These are phyloP conservation scores for Sarocladium kiliense DNA, from an alignment of 2,329 filamentous ascomycete genomes.

Conservation along the genomic window DNA sequence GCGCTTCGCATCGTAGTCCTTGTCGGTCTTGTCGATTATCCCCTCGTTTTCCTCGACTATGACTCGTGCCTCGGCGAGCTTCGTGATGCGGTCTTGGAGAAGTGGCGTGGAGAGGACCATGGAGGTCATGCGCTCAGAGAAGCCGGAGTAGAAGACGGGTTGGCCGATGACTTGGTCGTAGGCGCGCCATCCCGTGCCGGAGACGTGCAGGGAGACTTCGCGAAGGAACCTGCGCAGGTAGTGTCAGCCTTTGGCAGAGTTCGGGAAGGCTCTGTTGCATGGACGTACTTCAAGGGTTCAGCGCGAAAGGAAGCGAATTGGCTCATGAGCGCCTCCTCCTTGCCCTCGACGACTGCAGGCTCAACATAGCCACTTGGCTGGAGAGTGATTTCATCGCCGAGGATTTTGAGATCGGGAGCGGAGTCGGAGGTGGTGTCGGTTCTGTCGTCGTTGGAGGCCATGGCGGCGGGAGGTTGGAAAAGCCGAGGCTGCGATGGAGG, in stretches of 20 bases:
- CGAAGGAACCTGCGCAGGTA: conserved; percentile 68
- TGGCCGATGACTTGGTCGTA: conserved; percentile 90
- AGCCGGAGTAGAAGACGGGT: conserved; percentile 88
- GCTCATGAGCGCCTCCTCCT: conserved; percentile 68
- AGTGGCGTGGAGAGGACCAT: conserved; percentile 71
- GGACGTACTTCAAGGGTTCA: conserved; percentile 53
- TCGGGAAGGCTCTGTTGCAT: too few relatives aligned
- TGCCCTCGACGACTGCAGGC: conserved; percentile 43
- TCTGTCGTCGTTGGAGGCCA: neutral
- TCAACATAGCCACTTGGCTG: conserved; percentile 67
- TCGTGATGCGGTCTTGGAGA: conserved; percentile 66
- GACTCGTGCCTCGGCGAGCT: conserved; percentile 71
- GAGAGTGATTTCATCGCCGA: conserved; percentile 68
- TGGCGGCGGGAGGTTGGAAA: neutral
- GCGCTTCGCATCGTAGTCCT: conserved; percentile 45
- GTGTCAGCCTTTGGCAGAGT: neutral
- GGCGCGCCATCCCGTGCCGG: conserved; percentile 88
- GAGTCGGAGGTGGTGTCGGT: conserved; percentile 26
- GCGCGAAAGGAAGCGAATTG: conserved; percentile 83
- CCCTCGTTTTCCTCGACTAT: conserved; percentile 74
- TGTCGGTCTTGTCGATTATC: conserved; percentile 51
- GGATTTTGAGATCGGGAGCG: conserved; percentile 72
- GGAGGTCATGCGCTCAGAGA: conserved; percentile 82
- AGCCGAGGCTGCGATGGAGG: neutral
- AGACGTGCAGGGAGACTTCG: conserved; percentile 89